Evolutionary conservation across 2,329 filamentous ascomycete species (phyloP).

Genomic region (Aspergillus clavatus): DNA sequence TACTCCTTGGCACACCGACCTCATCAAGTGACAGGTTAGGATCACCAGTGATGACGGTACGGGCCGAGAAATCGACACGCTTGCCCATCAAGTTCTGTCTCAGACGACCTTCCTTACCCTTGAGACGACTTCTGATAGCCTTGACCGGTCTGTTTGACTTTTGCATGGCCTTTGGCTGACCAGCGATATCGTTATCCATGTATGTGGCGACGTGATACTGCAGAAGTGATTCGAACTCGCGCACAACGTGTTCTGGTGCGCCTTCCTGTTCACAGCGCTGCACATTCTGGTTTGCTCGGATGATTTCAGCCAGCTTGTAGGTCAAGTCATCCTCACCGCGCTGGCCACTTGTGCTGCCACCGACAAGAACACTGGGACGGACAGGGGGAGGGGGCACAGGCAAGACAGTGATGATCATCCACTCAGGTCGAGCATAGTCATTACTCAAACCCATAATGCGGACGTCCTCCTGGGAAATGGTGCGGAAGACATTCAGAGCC

Average conservation of each 20-base stretch:
- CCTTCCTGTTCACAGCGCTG: conserved; percentile 86
- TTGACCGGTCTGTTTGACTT: conserved; percentile 97
- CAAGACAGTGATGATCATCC: conserved; percentile 95
- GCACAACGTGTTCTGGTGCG: conserved; percentile 82
- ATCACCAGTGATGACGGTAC: conserved; percentile 98
- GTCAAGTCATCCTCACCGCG: conserved; percentile 98
- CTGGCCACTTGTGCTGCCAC: conserved; percentile 85
- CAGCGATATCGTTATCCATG: conserved; percentile 99
- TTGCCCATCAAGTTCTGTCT: conserved; percentile 99
- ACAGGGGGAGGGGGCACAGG: conserved; percentile 95
- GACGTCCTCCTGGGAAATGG: conserved; percentile 76
- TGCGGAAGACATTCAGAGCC: conserved; percentile 80
- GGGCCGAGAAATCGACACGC: conserved; percentile 97
- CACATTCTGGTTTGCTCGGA: conserved; percentile 94
- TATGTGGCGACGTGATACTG: conserved; percentile 99
- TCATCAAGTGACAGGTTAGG: conserved; percentile 94
- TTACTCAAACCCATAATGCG: conserved; percentile 84
- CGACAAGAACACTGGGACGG: conserved; percentile 93
- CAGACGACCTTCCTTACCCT: conserved; percentile 97
- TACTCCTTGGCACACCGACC: conserved; percentile 92
- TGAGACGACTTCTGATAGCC: conserved; percentile 91
- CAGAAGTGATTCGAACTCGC: conserved; percentile 84
- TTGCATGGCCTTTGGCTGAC: conserved; percentile 87
- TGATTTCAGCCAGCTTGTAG: conserved; percentile 97
- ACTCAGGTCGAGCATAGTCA: conserved; percentile 93